phyloP scores from a whole-genome alignment of 257 asterid species.

The Plantago elongata region DNA sequence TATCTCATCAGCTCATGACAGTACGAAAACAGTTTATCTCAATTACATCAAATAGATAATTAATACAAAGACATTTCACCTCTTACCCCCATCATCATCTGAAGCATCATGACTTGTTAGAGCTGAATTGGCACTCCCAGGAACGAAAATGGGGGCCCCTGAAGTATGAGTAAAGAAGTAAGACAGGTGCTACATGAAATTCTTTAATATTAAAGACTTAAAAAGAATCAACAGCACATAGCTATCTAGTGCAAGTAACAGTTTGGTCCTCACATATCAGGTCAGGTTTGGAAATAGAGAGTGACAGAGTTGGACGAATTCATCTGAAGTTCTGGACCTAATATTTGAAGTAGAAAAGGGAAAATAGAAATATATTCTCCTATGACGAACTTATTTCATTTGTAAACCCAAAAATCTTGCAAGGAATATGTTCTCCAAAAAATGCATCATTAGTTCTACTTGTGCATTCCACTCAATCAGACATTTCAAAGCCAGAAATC shows the following conservation, averaged over 20 bases:
- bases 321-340: too few species aligned
- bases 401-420: too few species aligned
- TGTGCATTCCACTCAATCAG: neutral
- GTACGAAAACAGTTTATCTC: neutral
- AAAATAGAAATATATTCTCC: too few species aligned
- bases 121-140: constrained; percentile 36
- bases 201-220: constrained; percentile 12
- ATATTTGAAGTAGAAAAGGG: too few species aligned
- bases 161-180: constrained; percentile 15
- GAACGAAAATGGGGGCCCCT: constrained; percentile 40
- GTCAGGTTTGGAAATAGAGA: too few species aligned
- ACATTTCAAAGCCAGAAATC: neutral
- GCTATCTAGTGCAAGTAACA: too few species aligned
- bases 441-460: neutral
- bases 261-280: too few species aligned
- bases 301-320: too few species aligned
- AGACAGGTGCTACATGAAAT: neutral
- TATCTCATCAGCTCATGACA: neutral
- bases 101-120: constrained; percentile 29
- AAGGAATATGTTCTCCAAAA: neutral
- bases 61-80: constrained; percentile 18
- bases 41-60: constrained; percentile 5
- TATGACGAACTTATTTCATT: too few species aligned
- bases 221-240: neutral
- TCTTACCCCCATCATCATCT: constrained; percentile 53